These are phyloP conservation scores for Venturiaceae sp. DNA, from an alignment of 2,329 filamentous ascomycete species.

Conservation along the genomic window DNA sequence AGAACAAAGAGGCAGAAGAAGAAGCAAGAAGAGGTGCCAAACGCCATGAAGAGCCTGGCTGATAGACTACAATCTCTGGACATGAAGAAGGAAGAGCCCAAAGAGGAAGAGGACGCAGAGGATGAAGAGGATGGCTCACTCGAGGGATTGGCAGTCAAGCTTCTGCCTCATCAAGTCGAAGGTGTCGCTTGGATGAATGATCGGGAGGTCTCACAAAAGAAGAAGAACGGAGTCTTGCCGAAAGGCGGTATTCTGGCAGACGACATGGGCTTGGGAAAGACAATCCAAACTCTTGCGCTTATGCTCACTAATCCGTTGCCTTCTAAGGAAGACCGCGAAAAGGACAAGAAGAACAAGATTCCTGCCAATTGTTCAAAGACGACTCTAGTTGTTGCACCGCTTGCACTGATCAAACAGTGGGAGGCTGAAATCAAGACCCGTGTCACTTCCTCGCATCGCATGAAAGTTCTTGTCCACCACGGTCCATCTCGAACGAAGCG, in stretches of 20 bases:
- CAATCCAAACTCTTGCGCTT: constrained; percentile 82
- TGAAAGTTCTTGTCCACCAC: constrained; percentile 85
- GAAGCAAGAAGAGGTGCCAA: constrained; percentile 15
- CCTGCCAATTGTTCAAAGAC: constrained; percentile 60
- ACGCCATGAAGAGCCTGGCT: constrained; percentile 27
- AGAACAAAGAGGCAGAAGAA: constrained; percentile 28
- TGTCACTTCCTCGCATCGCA: constrained; percentile 55
- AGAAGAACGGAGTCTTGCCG: constrained; percentile 66
- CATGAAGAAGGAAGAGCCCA: constrained; percentile 41
- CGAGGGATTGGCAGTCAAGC: constrained; percentile 74
- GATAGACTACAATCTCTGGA: constrained; percentile 33
- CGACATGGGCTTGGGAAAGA: constrained; percentile 96
- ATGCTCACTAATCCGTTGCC: constrained; percentile 73
- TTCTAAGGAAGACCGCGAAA: constrained; percentile 34
- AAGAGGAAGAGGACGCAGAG: constrained; percentile 31
- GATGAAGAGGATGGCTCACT: constrained; percentile 53
- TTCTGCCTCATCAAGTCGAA: constrained; percentile 89
- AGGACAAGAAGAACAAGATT: constrained; percentile 52
- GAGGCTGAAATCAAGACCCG: constrained; percentile 85
- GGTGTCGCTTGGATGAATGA: constrained; percentile 93
- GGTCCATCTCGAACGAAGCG: constrained; percentile 76
- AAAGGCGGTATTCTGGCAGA: constrained; percentile 94
- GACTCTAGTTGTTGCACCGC: constrained; percentile 84
- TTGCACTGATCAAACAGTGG: constrained; percentile 96
- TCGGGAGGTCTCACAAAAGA: constrained; percentile 78